Base-by-base conservation (phyloP, 805 yeast genomes). In the Torulaspora maleeae region DNA sequence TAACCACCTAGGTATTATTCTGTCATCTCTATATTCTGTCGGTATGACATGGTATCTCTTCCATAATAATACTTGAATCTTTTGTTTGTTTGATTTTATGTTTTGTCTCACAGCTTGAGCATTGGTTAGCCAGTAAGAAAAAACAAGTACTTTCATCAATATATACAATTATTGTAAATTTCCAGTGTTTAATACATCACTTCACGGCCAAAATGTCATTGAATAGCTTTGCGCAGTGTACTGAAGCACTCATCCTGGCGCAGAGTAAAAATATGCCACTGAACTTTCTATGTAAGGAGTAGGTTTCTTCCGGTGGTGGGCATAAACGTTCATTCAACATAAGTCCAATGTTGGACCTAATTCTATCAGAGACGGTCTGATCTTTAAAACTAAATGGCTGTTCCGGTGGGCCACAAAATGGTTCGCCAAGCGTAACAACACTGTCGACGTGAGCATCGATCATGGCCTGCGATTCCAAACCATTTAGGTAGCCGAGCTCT, bases 271-370 rank as follows among this genome's bases (percentile, higher is more conserved):
- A 93, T 1, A 93, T 95, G 9, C 99, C 99, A 61, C 95, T 86
- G 60, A 93, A 80, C 61, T 93, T 93, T 58, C 99, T 76, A 68
- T 93, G 99, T 56, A 93, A 72, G n/a, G 95, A 85, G 64, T 93
- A 93, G 0, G 99, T 93, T 66, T 93, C 99, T 60, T 93, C 98
- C 2, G 99, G 99, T 11, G 99, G 99, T 3, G 99, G 97, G 3
- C 96, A 80, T 50, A 93, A 72, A 55, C 99, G 78, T 66, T 93
- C 96, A 49, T 82, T 78, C 50, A 93, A 74, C 99, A 93, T 93
- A 43, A 90, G 69, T 2, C 88, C 82, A 53, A 93, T 87, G 58
- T 90, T 89, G 2, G 79, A 83, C 53, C 95, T 78, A 17, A 93
- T 96, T 52, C 98, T 77, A 53, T 88, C 96, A 5, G 98, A 89